Evolutionary conservation across 1,284 basidiomycete species (phyloP).

Genomic region (Singerocomus inundabilis): DNA sequence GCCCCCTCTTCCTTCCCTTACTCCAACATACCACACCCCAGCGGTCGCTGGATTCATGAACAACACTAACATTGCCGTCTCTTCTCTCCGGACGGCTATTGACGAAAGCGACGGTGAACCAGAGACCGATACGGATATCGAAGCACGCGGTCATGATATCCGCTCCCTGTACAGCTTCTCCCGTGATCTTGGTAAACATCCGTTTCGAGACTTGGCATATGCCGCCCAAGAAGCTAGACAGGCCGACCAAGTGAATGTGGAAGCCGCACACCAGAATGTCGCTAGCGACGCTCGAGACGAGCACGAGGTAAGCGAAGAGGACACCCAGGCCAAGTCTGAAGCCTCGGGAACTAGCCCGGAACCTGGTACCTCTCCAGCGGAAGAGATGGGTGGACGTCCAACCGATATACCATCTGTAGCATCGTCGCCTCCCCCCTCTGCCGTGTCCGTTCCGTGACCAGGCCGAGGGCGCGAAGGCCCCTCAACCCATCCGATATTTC

Average conservation of each 20-base stretch:
- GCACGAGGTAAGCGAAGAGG: slow-evolving; percentile 10
- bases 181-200: slow-evolving; percentile 30
- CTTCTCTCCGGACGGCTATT: slow-evolving; percentile 37
- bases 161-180: slow-evolving; percentile 37
- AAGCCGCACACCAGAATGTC: slow-evolving; percentile 19
- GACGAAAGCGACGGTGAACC: slow-evolving; percentile 37
- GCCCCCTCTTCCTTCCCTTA: slow-evolving; percentile 33
- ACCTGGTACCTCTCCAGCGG: slow-evolving; percentile 21
- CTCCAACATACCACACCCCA: slow-evolving; percentile 31
- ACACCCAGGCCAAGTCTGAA: slow-evolving; percentile 16
- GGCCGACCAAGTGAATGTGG: slow-evolving; percentile 23
- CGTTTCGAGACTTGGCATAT: slow-evolving; percentile 26
- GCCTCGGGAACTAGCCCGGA: slow-evolving; percentile 18
- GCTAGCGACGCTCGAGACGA: slow-evolving; percentile 11
- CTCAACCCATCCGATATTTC: slow-evolving; percentile 10
- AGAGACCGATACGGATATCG: slow-evolving; percentile 35
- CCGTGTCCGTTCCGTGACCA: slow-evolving; percentile 29
- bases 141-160: slow-evolving; percentile 29
- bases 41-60: slow-evolving; percentile 30
- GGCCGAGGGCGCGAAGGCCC: slow-evolving; percentile 1
- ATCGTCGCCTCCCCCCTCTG: slow-evolving; percentile 32
- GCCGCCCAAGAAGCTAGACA: slow-evolving; percentile 25
- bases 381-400: slow-evolving; percentile 22
- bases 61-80: slow-evolving; percentile 39
- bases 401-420: slow-evolving; percentile 30